A percentile compares a stretch with the other conserved stretches of the same genome.
Evolutionary conservation across 2,329 filamentous ascomycete genomes (phyloP).

Genomic region (Pyricularia pennisetigena): DNA sequence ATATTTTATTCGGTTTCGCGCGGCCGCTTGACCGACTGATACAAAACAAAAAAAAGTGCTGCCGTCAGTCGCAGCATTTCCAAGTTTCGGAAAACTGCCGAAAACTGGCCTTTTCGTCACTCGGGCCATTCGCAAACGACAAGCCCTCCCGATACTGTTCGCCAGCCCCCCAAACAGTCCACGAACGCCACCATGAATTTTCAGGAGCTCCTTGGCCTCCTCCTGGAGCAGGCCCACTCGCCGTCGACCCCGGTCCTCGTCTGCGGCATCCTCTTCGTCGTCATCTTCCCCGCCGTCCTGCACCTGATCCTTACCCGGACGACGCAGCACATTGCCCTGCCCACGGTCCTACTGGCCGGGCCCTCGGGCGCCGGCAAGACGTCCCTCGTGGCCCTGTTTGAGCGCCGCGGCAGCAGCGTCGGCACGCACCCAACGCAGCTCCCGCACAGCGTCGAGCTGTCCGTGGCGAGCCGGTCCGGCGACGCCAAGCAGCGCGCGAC

Average conservation of each 20-base stretch:
- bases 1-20: not conserved
- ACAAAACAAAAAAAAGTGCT: too few relatives aligned
- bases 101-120: not conserved
- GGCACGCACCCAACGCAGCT: conserved; percentile 47
- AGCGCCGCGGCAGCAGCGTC: conserved; percentile 37
- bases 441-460: conserved; percentile 42
- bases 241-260: conserved; percentile 54
- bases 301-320: conserved; percentile 65
- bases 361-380: conserved; percentile 84
- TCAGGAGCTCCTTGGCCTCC: conserved; percentile 20
- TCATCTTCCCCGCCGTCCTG: conserved; percentile 66
- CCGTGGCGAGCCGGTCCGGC: conserved; percentile 28
- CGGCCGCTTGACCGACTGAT: not conserved
- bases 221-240: conserved; percentile 44
- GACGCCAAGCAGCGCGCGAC: conserved; percentile 19
- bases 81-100: not conserved
- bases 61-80: not conserved
- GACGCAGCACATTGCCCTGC: conserved; percentile 55
- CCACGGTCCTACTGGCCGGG: conserved; percentile 72
- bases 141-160: not conserved
- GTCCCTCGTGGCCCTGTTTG: conserved; percentile 65
- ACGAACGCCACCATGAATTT: not conserved
- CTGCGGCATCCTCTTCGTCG: conserved; percentile 58
- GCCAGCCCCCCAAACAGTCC: not conserved
- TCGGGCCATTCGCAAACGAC: too few relatives aligned